Conservation (phyloP, 2,329 filamentous ascomycete genomes). For the Cladosporium oxysporum region DNA sequence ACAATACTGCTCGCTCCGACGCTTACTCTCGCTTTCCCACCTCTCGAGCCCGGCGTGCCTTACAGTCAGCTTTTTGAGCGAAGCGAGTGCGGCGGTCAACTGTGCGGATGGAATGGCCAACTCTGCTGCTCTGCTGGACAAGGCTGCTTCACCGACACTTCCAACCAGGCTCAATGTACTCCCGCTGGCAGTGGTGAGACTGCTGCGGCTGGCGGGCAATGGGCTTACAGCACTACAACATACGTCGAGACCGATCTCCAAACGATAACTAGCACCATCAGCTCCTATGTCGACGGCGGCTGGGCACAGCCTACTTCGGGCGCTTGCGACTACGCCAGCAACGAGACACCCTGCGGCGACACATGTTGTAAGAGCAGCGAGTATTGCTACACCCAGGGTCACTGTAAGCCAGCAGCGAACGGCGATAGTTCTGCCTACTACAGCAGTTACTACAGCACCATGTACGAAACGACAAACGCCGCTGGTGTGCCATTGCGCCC, state of each 20-base stretch:
- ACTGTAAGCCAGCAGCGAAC: conserved; percentile 59
- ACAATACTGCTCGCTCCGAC: conserved; percentile 32
- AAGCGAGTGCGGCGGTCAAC: conserved; percentile 45
- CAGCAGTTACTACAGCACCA: conserved; percentile 53
- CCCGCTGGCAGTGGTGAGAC: conserved; percentile 27
- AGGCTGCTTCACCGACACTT: conserved; percentile 54
- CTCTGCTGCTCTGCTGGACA: conserved; percentile 55
- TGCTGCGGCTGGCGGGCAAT: conserved; percentile 45
- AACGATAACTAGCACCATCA: conserved; percentile 56
- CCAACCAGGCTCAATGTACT: conserved; percentile 52
- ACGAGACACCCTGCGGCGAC: conserved; percentile 62
- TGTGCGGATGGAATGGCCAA: conserved; percentile 47
- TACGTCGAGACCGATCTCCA: conserved; percentile 57
- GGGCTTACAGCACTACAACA: conserved; percentile 60
- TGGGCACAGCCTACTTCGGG: conserved; percentile 30
- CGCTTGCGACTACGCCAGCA: conserved; percentile 49
- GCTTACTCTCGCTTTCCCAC: conserved; percentile 32
- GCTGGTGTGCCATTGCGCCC: conserved; percentile 56
- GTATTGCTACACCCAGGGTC: conserved; percentile 58
- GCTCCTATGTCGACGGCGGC: conserved; percentile 42
- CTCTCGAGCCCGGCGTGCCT: conserved; percentile 33
- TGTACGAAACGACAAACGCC: conserved; percentile 48
- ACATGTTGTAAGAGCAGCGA: conserved; percentile 72
- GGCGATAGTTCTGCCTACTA: conserved; percentile 48
- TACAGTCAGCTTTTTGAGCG: conserved; percentile 40